Evolutionary conservation across 2,329 filamentous ascomycete genomes (phyloP).

Genomic region (Scytalidium lignicola): DNA sequence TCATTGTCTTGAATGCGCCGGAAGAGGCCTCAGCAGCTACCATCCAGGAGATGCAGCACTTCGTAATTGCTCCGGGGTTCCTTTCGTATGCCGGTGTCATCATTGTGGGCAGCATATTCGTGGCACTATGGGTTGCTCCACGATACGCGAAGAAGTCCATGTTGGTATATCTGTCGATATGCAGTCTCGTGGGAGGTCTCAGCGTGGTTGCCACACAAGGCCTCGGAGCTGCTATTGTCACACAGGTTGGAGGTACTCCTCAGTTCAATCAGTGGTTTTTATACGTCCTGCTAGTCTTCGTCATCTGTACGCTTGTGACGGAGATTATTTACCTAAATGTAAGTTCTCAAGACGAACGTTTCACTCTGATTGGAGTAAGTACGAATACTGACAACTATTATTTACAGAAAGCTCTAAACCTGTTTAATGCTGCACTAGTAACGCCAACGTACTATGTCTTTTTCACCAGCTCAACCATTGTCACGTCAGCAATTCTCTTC

Average conservation of each 20-base stretch:
- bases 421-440: slow-evolving; percentile 94
- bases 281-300: slow-evolving; percentile 87
- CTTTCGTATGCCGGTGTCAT: slow-evolving; percentile 79
- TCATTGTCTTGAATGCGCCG: slow-evolving; percentile 93
- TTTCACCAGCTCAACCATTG: slow-evolving; percentile 92
- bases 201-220: slow-evolving; percentile 95
- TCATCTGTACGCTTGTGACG: slow-evolving; percentile 79
- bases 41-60: slow-evolving; percentile 89
- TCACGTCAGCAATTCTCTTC: slow-evolving; percentile 89
- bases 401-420: slow-evolving; percentile 87
- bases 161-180: slow-evolving; percentile 95
- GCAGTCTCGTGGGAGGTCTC: slow-evolving; percentile 87
- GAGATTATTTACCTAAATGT: slow-evolving; percentile 97
- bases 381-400: slow-evolving; percentile 6
- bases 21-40: slow-evolving; percentile 75
- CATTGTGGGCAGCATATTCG: slow-evolving; percentile 64
- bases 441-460: slow-evolving; percentile 99
- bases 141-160: slow-evolving; percentile 94
- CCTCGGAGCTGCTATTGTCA: slow-evolving; percentile 82
- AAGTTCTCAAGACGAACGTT: slow-evolving; percentile 36
- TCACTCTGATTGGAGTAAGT: neutral
- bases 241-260: slow-evolving; percentile 71
- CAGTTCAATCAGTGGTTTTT: slow-evolving; percentile 99
- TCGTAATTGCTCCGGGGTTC: slow-evolving; percentile 82
- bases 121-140: slow-evolving; percentile 77